Evolutionary conservation across 805 yeast genomes (phyloP), one percentile per base, ranked within the genome.

Genomic region (Candida multigemmis): DNA sequence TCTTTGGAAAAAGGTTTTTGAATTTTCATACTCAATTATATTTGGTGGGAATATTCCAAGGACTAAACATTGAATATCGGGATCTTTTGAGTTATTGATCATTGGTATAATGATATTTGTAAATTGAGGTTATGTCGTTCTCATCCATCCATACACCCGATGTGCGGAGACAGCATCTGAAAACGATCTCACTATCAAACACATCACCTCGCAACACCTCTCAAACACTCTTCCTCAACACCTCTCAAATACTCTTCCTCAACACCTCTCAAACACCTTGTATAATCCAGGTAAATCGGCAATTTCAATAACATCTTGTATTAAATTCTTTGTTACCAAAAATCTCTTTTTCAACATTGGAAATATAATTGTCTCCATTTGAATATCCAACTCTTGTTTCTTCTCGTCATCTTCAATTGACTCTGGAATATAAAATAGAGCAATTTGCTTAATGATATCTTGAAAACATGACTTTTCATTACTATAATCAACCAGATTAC

Each of bases 201-300:
- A n/a, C n/a, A n/a, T n/a, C n/a, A n/a, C n/a, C n/a, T n/a, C n/a
- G n/a, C n/a, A n/a, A n/a, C n/a, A n/a, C n/a, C n/a, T n/a, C n/a
- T n/a, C n/a, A n/a, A n/a, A n/a, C n/a, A n/a, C n/a, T n/a, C n/a
- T n/a, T n/a, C n/a, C n/a, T n/a, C n/a, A n/a, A n/a, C n/a, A n/a
- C n/a, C n/a, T n/a, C n/a, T n/a, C n/a, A n/a, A n/a, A n/a, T n/a
- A n/a, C n/a, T n/a, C n/a, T n/a, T n/a, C n/a, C 13, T 50, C 41
- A 82, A 43, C 98, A 91, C 47, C 98, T 65, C 56, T 91, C 98
- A 60, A 91, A 91, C 4, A 93, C 94, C 42, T 67, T 72, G 52
- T 91, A 91, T 31, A 91, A 58, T 0, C 94, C 94, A 2, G 97
- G 97, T 16, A 91, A 52, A 46, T 78, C 86, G 0, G 98, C 96